Base-by-base conservation (phyloP, 2,329 filamentous ascomycete genomes). In the Endoconidiophora laricicola region DNA sequence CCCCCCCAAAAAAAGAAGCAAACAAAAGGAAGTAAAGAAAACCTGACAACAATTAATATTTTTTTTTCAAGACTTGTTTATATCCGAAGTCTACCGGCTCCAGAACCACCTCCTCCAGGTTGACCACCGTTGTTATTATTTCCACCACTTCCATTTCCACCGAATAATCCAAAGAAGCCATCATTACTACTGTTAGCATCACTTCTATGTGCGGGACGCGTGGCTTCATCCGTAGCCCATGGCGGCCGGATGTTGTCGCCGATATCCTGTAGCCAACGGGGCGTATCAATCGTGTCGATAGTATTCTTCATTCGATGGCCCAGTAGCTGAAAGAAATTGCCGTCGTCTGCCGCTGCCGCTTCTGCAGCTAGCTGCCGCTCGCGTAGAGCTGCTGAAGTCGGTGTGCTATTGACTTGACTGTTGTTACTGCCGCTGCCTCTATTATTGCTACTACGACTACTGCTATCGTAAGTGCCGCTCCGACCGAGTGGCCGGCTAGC, bases 281-380 rank as follows among this genome's bases (percentile, higher is more conserved):
- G 90, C 26, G 81, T 73, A 48, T 87, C 82, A 2, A 86, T 73
- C 0, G 79, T 83, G 54, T 96, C 90, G 48, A 96, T 78, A 0
- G 91, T 96, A 60, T 98, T 98, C 64, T 81, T 84, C 58, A 98
- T 80, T 36, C 90, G 74, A 60, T 93, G 84, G 0, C 84, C 79
- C 54, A 96, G 78, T 33, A 82, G 81, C 56, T 84, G 76, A 60
- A 96, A 87, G 63, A 94, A 86, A 56, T 81, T 86, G 49, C 86
- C 84, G 12, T 87, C 79, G 29, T 84, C 81, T 1, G 76, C 71
- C n/a, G 76, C 74, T 6, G 74, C 72, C 0, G 76, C 73, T 18
- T 73, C 52, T 6, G 44, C 44, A 2, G 48, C 52, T 24, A 45
- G 23, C 29, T 37, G 36, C 24, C 48, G 39, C 9, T 53, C 48